A percentile compares a stretch with the other conserved stretches of the same genome.
Conservation (phyloP, 1,284 basidiomycete genomes). For the Leccinum huronense region DNA sequence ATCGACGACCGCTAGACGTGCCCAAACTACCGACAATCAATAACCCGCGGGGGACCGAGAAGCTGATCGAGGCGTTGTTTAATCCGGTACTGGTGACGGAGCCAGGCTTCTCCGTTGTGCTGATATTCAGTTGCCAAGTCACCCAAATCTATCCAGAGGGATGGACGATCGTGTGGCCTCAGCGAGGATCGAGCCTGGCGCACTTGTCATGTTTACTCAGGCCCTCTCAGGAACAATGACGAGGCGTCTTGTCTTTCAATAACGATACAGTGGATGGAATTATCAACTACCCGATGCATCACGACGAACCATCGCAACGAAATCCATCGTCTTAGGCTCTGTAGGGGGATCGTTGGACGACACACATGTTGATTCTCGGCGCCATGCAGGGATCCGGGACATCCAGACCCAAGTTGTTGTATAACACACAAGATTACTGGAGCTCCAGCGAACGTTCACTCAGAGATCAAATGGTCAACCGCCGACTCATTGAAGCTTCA, state of each 20-base stretch:
- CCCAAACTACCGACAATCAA: conserved; percentile 49
- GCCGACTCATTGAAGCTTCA: too few species aligned
- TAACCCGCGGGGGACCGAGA: conserved; percentile 61
- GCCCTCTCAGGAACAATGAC: too few species aligned
- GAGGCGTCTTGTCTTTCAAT: conserved; percentile 6
- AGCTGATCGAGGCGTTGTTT: conserved; percentile 73
- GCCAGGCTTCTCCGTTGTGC: conserved; percentile 17
- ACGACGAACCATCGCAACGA: neutral
- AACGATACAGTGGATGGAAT: conserved; percentile 5
- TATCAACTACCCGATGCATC: conserved; percentile 20
- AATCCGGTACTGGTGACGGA: conserved; percentile 59
- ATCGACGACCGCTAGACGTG: conserved; percentile 41
- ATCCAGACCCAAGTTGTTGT: neutral
- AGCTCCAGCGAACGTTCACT: too few species aligned
- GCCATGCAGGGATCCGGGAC: conserved; percentile 7
- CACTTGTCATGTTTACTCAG: neutral
- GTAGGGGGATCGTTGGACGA: conserved; percentile 15
- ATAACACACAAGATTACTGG: too few species aligned
- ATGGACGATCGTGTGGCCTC: too few species aligned
- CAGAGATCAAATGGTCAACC: too few species aligned
- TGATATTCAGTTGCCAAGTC: too few species aligned
- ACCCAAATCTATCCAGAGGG: too few species aligned
- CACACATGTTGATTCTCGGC: conserved; percentile 17
- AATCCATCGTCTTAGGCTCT: conserved; percentile 7
- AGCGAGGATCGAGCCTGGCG: too few species aligned